These are phyloP conservation scores for Nigrospora osmanthi DNA, from an alignment of 2,329 filamentous ascomycete genomes.

Conservation along the genomic window DNA sequence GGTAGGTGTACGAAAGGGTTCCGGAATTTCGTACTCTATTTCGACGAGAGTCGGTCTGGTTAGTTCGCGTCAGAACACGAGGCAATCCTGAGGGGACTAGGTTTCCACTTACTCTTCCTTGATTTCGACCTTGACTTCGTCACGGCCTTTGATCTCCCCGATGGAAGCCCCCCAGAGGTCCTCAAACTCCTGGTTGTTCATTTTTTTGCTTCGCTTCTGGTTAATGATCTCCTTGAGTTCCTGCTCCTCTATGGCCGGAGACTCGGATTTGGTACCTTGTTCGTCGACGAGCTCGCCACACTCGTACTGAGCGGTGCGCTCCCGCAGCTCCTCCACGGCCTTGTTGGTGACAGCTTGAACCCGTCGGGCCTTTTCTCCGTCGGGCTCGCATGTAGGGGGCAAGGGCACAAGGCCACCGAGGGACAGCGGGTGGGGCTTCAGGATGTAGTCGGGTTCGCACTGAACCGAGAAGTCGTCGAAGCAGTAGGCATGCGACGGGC, in stretches of 20 bases:
- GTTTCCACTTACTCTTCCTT: constrained; percentile 33
- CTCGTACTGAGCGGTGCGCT: constrained; percentile 82
- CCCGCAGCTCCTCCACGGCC: constrained; percentile 77
- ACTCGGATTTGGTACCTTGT: constrained; percentile 48
- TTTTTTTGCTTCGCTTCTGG: constrained; percentile 70
- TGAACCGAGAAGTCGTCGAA: constrained; percentile 67
- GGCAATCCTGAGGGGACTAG: constrained; percentile 10
- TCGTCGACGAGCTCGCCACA: constrained; percentile 67
- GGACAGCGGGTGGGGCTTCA: constrained; percentile 76
- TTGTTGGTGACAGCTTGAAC: constrained; percentile 83
- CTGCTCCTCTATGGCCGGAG: constrained; percentile 55
- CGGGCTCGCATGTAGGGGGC: constrained; percentile 86
- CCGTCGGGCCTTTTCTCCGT: constrained; percentile 82
- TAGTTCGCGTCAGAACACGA: constrained; percentile 60
- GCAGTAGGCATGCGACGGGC: constrained; percentile 85
- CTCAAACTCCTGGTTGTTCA: constrained; percentile 85
- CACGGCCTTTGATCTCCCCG: constrained; percentile 58
- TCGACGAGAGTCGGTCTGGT: constrained; percentile 70
- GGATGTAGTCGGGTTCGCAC: constrained; percentile 82
- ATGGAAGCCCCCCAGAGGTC: constrained; percentile 74
- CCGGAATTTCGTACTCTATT: constrained; percentile 63
- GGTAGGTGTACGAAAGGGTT: constrained; percentile 51
- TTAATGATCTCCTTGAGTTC: constrained; percentile 72
- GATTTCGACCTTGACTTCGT: constrained; percentile 47
- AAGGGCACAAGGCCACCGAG: constrained; percentile 75